These are phyloP conservation scores for Globisporangium sylvaticum DNA, from an alignment of 352 stramenopile species.

Conservation along the genomic window DNA sequence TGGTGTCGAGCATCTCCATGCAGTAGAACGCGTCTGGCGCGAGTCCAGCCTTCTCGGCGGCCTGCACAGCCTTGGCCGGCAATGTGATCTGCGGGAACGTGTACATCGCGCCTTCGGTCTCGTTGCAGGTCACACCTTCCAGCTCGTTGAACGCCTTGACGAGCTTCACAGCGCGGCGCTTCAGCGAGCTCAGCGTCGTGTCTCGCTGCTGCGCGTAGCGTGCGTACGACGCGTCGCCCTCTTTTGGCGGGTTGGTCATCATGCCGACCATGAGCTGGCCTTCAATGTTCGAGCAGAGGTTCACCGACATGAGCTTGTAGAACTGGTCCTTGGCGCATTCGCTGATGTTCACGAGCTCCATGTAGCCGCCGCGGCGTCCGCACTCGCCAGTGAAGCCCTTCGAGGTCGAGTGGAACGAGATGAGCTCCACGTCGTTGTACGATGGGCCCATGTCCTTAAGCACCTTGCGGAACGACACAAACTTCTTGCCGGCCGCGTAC, in stretches of 20 bases:
- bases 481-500: slow-evolving; percentile 90
- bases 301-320: slow-evolving; percentile 98
- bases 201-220: slow-evolving; percentile 90
- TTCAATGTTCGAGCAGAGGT: slow-evolving; percentile 95
- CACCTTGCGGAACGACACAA: slow-evolving; percentile 95
- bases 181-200: slow-evolving; percentile 91
- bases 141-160: slow-evolving; percentile 93
- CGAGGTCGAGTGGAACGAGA: slow-evolving; percentile 97
- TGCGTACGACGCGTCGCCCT: slow-evolving; percentile 87
- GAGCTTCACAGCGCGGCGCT: slow-evolving; percentile 92
- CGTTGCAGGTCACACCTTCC: slow-evolving; percentile 95
- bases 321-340: slow-evolving; percentile 93
- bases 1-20: slow-evolving; percentile 93
- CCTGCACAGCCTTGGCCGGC: slow-evolving; percentile 82
- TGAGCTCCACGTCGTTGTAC: slow-evolving; percentile 92
- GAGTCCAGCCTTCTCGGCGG: slow-evolving; percentile 64
- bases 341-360: slow-evolving; percentile 95
- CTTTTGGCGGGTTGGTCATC: slow-evolving; percentile 95
- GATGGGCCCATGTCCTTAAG: slow-evolving; percentile 84
- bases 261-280: slow-evolving; percentile 97
- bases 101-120: slow-evolving; percentile 98
- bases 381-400: slow-evolving; percentile 99
- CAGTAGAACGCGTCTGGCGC: slow-evolving; percentile 97
- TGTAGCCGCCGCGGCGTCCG: slow-evolving; percentile 94
- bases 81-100: slow-evolving; percentile 96